Conservation (phyloP, 2,329 filamentous ascomycete species). For the Ascochyta lentis region DNA sequence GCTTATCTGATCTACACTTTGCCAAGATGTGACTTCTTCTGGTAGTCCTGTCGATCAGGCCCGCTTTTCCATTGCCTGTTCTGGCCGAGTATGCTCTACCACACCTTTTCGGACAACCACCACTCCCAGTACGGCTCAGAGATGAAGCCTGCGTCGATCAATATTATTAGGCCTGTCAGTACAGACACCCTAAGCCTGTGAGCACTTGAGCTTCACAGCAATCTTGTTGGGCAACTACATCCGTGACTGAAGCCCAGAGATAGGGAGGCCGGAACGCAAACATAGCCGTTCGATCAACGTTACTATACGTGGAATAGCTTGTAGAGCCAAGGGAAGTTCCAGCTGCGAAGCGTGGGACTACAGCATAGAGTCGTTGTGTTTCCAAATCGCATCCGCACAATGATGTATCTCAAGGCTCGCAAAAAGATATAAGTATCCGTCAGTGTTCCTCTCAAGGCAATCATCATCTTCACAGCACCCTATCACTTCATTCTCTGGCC, state of each 20-base stretch:
- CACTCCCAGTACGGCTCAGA: not conserved
- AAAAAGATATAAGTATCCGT: not conserved
- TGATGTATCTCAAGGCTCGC: too few relatives aligned
- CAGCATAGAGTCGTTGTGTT: not conserved
- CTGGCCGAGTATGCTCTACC: not conserved
- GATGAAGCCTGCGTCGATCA: not conserved
- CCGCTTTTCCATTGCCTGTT: slow-evolving; percentile 7
- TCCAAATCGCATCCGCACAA: not conserved
- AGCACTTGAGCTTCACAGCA: not conserved
- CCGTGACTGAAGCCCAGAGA: slow-evolving; percentile 3
- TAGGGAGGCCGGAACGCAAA: not conserved
- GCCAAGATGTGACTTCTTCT: slow-evolving; percentile 1
- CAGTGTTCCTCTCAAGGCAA: not conserved
- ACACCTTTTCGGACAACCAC: not conserved
- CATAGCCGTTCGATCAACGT: not conserved
- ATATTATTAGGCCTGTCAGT: not conserved
- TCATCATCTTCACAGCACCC: not conserved
- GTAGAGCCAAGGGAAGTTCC: not conserved
- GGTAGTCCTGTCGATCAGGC: not conserved
- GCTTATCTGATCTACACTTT: slow-evolving; percentile 8
- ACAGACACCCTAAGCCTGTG: not conserved
- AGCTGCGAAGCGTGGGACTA: not conserved
- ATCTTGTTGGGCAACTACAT: not conserved
- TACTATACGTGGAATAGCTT: not conserved
- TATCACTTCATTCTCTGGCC: not conserved